These are phyloP conservation scores for Pichia nanzhaoensis DNA, from an alignment of 805 yeast genomes.

Conservation along the genomic window DNA sequence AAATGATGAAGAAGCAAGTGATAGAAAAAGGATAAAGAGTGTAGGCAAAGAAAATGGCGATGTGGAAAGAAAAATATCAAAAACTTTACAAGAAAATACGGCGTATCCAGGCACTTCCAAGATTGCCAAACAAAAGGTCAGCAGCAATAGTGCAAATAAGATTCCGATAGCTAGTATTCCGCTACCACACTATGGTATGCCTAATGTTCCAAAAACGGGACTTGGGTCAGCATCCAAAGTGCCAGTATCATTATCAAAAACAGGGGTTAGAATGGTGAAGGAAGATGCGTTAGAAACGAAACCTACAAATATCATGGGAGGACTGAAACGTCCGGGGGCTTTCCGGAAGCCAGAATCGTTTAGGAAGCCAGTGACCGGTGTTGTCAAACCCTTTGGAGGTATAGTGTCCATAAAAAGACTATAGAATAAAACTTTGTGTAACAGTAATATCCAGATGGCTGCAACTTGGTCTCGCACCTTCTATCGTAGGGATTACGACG, in stretches of 20 bases:
- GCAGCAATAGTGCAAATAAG: neutral
- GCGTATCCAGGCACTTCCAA: no score
- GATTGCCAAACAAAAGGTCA: constrained; percentile 4
- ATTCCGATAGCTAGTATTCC: constrained; percentile 16
- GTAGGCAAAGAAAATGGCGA: neutral
- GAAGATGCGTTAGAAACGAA: constrained; percentile 5
- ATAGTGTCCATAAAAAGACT: constrained; percentile 2
- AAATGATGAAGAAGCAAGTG: neutral
- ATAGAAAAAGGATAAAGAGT: neutral
- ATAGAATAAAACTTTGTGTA: neutral
- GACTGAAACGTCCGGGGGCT: constrained; percentile 14
- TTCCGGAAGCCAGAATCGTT: constrained; percentile 31
- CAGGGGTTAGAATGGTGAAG: neutral
- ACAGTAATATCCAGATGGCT: no score
- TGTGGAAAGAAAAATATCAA: no score
- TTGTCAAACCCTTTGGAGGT: constrained; percentile 9
- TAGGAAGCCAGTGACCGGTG: constrained; percentile 21
- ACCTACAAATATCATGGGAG: constrained; percentile 4
- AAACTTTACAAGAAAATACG: no score
- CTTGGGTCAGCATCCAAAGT: constrained; percentile 10
- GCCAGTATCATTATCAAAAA: constrained; percentile 10
- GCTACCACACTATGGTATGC: constrained; percentile 29
- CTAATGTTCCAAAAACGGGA: constrained; percentile 11
- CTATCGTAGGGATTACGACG: no score
- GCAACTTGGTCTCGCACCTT: no score